A percentile compares a stretch with the other conserved stretches of the same genome.
Evolutionary conservation across 75 land plant species (phyloP).

Genomic region (Adiantum capillusveneris): DNA sequence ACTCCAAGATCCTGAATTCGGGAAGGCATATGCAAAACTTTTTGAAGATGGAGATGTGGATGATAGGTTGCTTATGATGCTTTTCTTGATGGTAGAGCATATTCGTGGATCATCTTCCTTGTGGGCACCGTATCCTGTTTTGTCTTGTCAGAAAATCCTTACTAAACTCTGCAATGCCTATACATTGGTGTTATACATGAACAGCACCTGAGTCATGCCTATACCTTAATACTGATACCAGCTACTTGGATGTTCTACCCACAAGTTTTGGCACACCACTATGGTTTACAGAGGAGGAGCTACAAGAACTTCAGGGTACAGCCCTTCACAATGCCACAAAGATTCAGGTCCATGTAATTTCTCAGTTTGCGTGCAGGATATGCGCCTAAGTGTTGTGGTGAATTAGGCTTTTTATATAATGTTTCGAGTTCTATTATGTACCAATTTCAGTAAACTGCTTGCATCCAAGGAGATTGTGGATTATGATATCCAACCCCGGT

Average conservation of each 20-base stretch:
- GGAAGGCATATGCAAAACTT: conserved; percentile 52
- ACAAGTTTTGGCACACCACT: conserved; percentile 70
- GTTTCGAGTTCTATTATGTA: no score
- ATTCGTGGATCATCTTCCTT: conserved; percentile 53
- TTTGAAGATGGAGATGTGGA: conserved; percentile 77
- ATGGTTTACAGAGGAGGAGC: conserved; percentile 80
- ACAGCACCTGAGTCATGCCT: neutral
- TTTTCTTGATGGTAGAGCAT: conserved; percentile 70
- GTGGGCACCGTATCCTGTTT: conserved; percentile 75
- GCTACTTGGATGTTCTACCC: conserved; percentile 88
- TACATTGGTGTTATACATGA: neutral
- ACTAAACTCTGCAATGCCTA: no score
- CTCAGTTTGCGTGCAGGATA: no score
- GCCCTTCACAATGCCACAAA: conserved; percentile 57
- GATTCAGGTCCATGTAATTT: conserved; percentile 45
- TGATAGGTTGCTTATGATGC: conserved; percentile 73
- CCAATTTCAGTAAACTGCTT: no score
- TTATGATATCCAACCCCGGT: no score
- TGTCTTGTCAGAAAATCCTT: no score
- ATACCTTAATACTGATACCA: conserved; percentile 11
- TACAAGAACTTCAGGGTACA: conserved; percentile 77
- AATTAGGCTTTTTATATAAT: no score
- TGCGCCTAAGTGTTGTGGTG: no score
- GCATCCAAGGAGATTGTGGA: no score
- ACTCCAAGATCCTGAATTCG: conserved; percentile 64